phyloP scores from a whole-genome alignment of 1,284 basidiomycete genomes.

The Moniliophthora roreri region DNA sequence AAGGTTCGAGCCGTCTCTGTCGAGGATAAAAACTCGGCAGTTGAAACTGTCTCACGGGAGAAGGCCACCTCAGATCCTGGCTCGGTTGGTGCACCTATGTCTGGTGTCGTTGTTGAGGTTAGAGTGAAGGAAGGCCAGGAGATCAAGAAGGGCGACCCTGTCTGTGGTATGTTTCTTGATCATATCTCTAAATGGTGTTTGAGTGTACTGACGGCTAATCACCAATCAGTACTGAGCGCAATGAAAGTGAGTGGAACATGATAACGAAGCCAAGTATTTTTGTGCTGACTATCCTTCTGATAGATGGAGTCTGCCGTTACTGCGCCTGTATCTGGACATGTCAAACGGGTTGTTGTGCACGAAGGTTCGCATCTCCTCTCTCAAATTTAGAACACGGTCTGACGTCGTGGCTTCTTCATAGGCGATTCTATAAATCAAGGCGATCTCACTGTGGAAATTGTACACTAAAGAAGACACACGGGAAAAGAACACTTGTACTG shows the following conservation, averaged over 20 bases:
- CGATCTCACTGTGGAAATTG: slow-evolving; percentile 84
- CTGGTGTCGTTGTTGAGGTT: slow-evolving; percentile 97
- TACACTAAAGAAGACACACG: slow-evolving; percentile 48
- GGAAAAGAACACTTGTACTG: not conserved
- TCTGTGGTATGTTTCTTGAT: slow-evolving; percentile 62
- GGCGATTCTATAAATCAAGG: slow-evolving; percentile 89
- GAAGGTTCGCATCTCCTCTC: slow-evolving; percentile 56
- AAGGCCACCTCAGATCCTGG: slow-evolving; percentile 93
- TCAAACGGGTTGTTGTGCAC: slow-evolving; percentile 88
- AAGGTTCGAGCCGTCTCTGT: slow-evolving; percentile 91
- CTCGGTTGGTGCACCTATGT: slow-evolving; percentile 94
- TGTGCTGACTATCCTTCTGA: slow-evolving; percentile 20
- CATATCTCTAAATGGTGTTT: slow-evolving; percentile 1
- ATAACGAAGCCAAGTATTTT: slow-evolving; percentile 1
- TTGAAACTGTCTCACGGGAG: slow-evolving; percentile 92
- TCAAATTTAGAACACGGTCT: slow-evolving; percentile 4
- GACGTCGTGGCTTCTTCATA: slow-evolving; percentile 28
- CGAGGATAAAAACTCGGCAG: slow-evolving; percentile 94
- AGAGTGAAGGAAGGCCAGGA: slow-evolving; percentile 95
- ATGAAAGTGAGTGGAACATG: slow-evolving; percentile 70
- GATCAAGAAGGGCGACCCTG: slow-evolving; percentile 96
- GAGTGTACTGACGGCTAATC: slow-evolving; percentile 1
- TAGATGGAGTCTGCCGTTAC: slow-evolving; percentile 97
- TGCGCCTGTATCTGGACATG: slow-evolving; percentile 92
- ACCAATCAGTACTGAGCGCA: slow-evolving; percentile 71